phyloP scores from a whole-genome alignment of 805 yeast genomes.

The Isabelozyma pseudorhagii region DNA sequence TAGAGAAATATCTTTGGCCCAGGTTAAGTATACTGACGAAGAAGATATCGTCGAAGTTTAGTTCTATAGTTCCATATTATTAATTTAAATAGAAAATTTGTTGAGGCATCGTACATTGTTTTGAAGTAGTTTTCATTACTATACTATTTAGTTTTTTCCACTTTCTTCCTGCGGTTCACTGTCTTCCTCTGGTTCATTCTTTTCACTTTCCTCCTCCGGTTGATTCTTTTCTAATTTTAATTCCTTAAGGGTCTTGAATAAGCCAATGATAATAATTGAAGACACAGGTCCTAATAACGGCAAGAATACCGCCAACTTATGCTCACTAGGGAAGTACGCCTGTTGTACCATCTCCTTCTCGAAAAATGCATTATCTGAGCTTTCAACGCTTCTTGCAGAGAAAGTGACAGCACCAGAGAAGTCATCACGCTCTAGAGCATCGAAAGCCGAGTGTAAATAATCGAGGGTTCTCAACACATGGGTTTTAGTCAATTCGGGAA shows the following conservation, averaged over 20 bases:
- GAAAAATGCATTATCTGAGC: slow-evolving; percentile 79
- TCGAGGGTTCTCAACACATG: slow-evolving; percentile 54
- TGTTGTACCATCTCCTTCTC: slow-evolving; percentile 95
- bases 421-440: slow-evolving; percentile 21
- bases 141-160: neutral
- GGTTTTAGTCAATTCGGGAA: slow-evolving; percentile 66
- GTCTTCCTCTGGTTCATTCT: neutral
- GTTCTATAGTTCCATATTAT: neutral
- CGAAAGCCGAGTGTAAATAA: slow-evolving; percentile 36
- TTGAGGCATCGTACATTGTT: too few species aligned
- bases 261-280: slow-evolving; percentile 57
- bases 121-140: too few species aligned
- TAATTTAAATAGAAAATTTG: neutral
- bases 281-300: slow-evolving; percentile 86
- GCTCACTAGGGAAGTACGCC: slow-evolving; percentile 92
- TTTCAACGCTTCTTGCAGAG: slow-evolving; percentile 52
- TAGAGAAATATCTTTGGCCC: slow-evolving; percentile 10
- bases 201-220: slow-evolving; percentile 9
- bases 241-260: slow-evolving; percentile 45
- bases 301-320: slow-evolving; percentile 87
- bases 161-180: neutral
- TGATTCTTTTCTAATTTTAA: slow-evolving; percentile 20
- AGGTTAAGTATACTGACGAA: slow-evolving; percentile 4
- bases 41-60: slow-evolving; percentile 1
- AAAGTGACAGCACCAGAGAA: slow-evolving; percentile 31